Percentiles rank a stretch among this genome's conserved stretches.
These are phyloP conservation scores for Fabrea salina DNA, from an alignment of 169 alveolate genomes.

Conservation along the genomic window DNA sequence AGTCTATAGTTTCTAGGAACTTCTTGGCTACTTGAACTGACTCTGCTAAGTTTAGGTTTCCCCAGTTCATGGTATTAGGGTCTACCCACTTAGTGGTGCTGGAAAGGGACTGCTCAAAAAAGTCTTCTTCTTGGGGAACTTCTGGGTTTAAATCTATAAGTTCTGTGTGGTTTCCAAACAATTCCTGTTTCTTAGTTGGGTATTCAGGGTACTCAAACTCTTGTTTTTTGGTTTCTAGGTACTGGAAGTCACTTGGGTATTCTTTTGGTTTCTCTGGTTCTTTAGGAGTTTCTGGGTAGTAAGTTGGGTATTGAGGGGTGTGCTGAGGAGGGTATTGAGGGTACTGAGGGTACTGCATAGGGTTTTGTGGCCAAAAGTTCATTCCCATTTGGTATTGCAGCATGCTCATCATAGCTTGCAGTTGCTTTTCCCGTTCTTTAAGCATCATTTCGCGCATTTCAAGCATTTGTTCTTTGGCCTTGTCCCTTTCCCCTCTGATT, in stretches of 20 bases:
- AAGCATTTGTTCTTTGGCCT: neutral
- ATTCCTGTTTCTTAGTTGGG: too few relatives aligned
- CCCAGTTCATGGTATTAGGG: slow-evolving; percentile 1
- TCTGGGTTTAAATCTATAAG: neutral
- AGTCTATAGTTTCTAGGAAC: neutral
- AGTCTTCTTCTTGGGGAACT: neutral
- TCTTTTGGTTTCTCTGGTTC: too few relatives aligned
- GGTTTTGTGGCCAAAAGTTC: neutral
- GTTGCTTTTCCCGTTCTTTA: neutral
- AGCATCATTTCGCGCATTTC: slow-evolving; percentile 33
- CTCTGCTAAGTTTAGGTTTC: neutral
- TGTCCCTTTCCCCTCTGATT: neutral
- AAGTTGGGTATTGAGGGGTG: too few relatives aligned
- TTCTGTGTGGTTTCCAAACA: too few relatives aligned
- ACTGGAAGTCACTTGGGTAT: too few relatives aligned
- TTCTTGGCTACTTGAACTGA: neutral
- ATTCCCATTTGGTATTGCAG: neutral
- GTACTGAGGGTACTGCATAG: too few relatives aligned
- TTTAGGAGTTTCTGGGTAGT: too few relatives aligned
- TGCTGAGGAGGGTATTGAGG: too few relatives aligned
- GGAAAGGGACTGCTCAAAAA: slow-evolving; percentile 17
- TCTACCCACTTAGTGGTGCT: neutral
- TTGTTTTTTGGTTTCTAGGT: too few relatives aligned
- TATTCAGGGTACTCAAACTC: too few relatives aligned
- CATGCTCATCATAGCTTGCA: neutral